Base-by-base conservation (phyloP, 192 early-diverging fungal species). In the Funneliformis mosseae region DNA sequence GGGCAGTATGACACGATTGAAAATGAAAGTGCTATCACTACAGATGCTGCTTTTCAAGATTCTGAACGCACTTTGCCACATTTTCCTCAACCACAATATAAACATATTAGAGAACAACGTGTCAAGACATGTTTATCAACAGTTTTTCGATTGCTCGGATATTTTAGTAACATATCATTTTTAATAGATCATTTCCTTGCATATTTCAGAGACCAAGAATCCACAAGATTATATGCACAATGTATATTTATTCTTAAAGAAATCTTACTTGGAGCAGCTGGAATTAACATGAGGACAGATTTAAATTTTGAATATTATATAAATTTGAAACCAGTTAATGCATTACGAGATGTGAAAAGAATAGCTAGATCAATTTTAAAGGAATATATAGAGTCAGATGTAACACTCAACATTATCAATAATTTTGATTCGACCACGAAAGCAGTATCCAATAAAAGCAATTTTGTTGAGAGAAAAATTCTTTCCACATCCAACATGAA, bases 111-210 rank as follows among this genome's bases (percentile, higher is more conserved):
- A 14, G 76, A 81, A 0, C 76, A 83, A 46, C 23, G 45, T 46
- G 63, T 81, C 12, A 68, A 33, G 7, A 50, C n/a, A 18, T 61
- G 77, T n/a, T n/a, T 83, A 59, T 67, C 78, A 5, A 70, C 33
- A 16, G 71, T 87, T 33, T 45, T 87, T 9, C 61, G 83, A 33
- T 69, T 81, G 1, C 63, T 87, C 38, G 86, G 84, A 10, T 61
- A 78, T 25, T 78, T 69, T 55, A 76, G 77, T 42, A 76, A 84
- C 64, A 8, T 85, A 28, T 27, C 68, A 33, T 62, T 74, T 10
- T 80, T 84, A 73, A 70, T 84, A 39, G 78, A 83, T 28, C 78
- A 80, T 71, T 88, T 86, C 48, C 82, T 85, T 59, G 16, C 45
- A 10, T 85, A 83, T 60, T 45, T 86, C 7, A 42, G 60, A 12